Conservation (phyloP, 2,329 filamentous ascomycete genomes). For the Penicillium brevicompactum region DNA sequence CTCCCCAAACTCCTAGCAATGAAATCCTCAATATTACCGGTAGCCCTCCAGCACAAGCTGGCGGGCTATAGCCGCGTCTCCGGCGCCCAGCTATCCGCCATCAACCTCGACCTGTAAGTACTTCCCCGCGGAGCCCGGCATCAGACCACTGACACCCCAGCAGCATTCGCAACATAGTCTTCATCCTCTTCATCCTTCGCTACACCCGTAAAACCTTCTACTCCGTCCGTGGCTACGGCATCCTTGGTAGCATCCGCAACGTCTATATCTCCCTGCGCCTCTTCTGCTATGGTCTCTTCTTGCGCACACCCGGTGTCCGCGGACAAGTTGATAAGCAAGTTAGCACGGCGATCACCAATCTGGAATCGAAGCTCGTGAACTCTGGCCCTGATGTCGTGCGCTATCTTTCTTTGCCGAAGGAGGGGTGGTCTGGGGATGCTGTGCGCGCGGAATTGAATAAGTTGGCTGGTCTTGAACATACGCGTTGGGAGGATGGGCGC, state of each 20-base stretch:
- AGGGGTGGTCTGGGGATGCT: constrained; percentile 79
- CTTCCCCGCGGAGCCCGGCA: constrained; percentile 8
- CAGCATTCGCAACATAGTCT: constrained; percentile 78
- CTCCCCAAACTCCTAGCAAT: constrained; percentile 28
- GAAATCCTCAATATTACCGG: constrained; percentile 45
- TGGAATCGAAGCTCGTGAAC: constrained; percentile 82
- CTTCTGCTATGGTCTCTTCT: constrained; percentile 79
- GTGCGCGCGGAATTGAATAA: constrained; percentile 77
- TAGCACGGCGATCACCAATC: constrained; percentile 73
- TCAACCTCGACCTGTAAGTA: constrained; percentile 49
- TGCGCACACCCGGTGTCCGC: constrained; percentile 83
- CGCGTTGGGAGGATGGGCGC: constrained; percentile 91
- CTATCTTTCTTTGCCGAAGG: constrained; percentile 75
- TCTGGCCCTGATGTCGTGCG: constrained; percentile 69
- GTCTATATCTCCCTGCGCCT: constrained; percentile 72
- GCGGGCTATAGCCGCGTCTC: constrained; percentile 38
- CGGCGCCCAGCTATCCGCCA: constrained; percentile 34
- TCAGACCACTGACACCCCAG: constrained; percentile 46
- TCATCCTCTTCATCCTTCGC: constrained; percentile 83
- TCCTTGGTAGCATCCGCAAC: constrained; percentile 76
- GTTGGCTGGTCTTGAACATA: constrained; percentile 86
- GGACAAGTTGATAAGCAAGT: constrained; percentile 84
- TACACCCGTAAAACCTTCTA: constrained; percentile 78
- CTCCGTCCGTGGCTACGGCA: constrained; percentile 84
- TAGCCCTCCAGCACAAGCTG: constrained; percentile 49